Base-by-base conservation (phyloP, 305 asterid species). In the Petunia hybrid region DNA sequence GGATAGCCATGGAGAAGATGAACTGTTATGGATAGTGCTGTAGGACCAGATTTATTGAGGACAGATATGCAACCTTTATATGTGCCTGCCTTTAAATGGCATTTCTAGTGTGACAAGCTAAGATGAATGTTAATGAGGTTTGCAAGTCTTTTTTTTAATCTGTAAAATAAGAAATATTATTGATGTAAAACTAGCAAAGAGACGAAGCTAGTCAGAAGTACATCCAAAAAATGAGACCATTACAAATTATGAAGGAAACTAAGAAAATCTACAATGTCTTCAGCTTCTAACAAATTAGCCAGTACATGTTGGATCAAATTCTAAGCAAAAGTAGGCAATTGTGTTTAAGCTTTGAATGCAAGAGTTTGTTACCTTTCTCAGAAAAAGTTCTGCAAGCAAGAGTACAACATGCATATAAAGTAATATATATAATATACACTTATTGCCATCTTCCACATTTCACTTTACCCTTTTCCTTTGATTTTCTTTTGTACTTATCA, bases 71-170 rank as follows among this genome's bases (percentile, higher is more conserved):
- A 36, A 14, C 39, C 79, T 74, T 53, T 53, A 36, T 53, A 74
- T 38, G n/a, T 74, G 9, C 38, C 31, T 5, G 48, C 10, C 36
- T 22, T 74, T 53, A 4, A 74, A 7, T 53, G 48, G 9, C 51
- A 51, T 55, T 74, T 74, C 48, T 74, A 53, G 64, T 53, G 65
- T 53, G 38, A 53, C 38, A 53, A 48, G n/a, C 51, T 74, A 74
- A 53, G 79, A 53, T 53, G 64, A 74, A 38, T 73, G 63, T 10
- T 51, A 73, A 36, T 38, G 79, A 53, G 79, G 65, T 7, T 74
- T 36, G 64, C 8, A 53, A 74, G 64, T 74, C 79, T 74, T 53
- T 22, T 22, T 22, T 22, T 22, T 22, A 0, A 22, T 22, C 31
- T 22, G 31, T 22, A 0, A 22, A 22, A 22, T 22, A 22, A 22